phyloP scores from a whole-genome alignment of 192 early-diverging fungal species.

The Entomortierella chlamydospora region DNA sequence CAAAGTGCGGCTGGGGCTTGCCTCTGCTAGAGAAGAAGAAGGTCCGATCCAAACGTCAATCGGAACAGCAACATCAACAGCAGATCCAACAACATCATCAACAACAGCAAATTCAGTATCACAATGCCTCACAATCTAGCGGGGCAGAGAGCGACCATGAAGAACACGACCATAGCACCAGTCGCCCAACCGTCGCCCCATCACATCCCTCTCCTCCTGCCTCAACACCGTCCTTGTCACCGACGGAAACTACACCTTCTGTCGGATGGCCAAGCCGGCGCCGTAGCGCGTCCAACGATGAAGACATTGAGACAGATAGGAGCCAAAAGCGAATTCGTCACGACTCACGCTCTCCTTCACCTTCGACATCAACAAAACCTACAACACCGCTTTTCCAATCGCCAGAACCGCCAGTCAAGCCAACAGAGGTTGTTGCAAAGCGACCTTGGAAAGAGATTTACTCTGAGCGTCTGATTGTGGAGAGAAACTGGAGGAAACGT shows the following conservation, averaged over 20 bases:
- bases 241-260: slow-evolving; percentile 23
- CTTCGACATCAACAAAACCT: slow-evolving; percentile 15
- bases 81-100: no score
- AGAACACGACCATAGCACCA: not conserved
- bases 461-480: slow-evolving; percentile 90
- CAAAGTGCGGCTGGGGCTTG: slow-evolving; percentile 97
- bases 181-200: not conserved
- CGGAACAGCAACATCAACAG: slow-evolving; percentile 20
- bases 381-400: slow-evolving; percentile 45
- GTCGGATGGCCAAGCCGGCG: slow-evolving; percentile 32
- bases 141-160: slow-evolving; percentile 26
- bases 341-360: slow-evolving; percentile 26
- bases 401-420: slow-evolving; percentile 39
- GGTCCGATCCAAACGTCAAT: slow-evolving; percentile 50
- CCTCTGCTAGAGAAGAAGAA: slow-evolving; percentile 83
- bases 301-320: slow-evolving; percentile 26
- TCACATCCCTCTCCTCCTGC: slow-evolving; percentile 39
- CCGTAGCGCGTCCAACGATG: slow-evolving; percentile 32
- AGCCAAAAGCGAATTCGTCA: slow-evolving; percentile 38
- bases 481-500: slow-evolving; percentile 93
- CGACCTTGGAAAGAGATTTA: slow-evolving; percentile 97
- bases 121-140: slow-evolving; percentile 13
- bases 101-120: slow-evolving; percentile 26
- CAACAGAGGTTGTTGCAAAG: slow-evolving; percentile 38
- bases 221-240: slow-evolving; percentile 42